Percentiles rank a stretch among this genome's conserved stretches.
phyloP scores from a whole-genome alignment of 371 early-diverging fungal species.

The Rhizopus sp. region DNA sequence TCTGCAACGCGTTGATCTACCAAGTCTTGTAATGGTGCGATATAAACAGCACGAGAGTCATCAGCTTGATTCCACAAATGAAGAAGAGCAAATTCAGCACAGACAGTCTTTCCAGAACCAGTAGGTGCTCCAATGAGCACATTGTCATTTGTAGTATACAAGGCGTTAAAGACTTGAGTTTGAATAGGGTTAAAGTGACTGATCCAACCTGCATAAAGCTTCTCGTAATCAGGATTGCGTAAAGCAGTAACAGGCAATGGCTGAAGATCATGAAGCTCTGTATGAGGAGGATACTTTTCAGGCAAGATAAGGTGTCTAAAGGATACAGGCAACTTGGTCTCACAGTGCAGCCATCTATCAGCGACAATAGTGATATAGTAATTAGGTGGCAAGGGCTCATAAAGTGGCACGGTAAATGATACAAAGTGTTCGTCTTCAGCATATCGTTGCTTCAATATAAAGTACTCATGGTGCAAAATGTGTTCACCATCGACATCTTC shows the following conservation, averaged over 20 bases:
- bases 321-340: conserved; percentile 90
- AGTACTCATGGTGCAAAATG: conserved; percentile 86
- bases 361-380: conserved; percentile 91
- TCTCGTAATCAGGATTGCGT: conserved; percentile 71
- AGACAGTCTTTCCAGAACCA: conserved; percentile 96
- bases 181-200: conserved; percentile 96
- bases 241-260: conserved; percentile 84
- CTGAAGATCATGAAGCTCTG: conserved; percentile 92
- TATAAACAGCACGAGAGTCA: conserved; percentile 83
- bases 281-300: conserved; percentile 91
- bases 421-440: conserved; percentile 70
- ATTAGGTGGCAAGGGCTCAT: conserved; percentile 94
- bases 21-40: conserved; percentile 92
- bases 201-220: conserved; percentile 62
- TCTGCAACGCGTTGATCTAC: conserved; percentile 77
- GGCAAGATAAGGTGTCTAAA: conserved; percentile 92
- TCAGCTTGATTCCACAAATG: conserved; percentile 72
- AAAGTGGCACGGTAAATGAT: conserved; percentile 91
- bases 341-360: conserved; percentile 94
- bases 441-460: conserved; percentile 81
- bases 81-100: conserved; percentile 94
- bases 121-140: conserved; percentile 96
- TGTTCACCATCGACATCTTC: conserved; percentile 93
- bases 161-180: conserved; percentile 91
- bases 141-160: conserved; percentile 91